Percentiles rank a stretch among this genome's conserved stretches.
Conservation (phyloP, 2,329 filamentous ascomycete genomes). For the Exophiala spinifera region DNA sequence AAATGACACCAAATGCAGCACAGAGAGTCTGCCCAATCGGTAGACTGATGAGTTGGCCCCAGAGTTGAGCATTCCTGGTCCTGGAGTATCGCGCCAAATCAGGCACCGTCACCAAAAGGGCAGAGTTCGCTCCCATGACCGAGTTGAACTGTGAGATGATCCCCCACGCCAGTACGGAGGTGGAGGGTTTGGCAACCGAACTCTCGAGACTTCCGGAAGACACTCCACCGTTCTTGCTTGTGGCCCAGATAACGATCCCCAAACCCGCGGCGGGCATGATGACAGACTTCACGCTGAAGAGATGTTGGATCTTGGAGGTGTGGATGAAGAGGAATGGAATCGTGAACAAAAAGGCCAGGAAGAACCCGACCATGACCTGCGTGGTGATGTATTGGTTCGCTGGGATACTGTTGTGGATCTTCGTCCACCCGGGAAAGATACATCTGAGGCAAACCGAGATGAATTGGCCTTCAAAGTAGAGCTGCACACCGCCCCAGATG, state of each 20-base stretch:
- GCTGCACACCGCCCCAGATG: conserved; percentile 36
- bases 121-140: conserved; percentile 38
- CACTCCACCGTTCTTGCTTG: conserved; percentile 29
- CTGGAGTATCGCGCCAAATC: conserved; percentile 39
- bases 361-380: conserved; percentile 29
- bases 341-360: conserved; percentile 30
- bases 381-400: conserved; percentile 30
- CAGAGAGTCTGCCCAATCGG: conserved; percentile 27
- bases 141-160: conserved; percentile 41
- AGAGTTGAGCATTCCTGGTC: conserved; percentile 34
- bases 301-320: conserved; percentile 36
- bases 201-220: conserved; percentile 8
- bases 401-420: conserved; percentile 30
- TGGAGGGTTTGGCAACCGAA: conserved; percentile 15
- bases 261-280: conserved; percentile 38
- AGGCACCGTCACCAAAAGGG: conserved; percentile 38
- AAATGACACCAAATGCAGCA: conserved; percentile 29
- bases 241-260: conserved; percentile 38
- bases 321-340: conserved; percentile 36
- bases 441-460: conserved; percentile 31
- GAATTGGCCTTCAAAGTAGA: conserved; percentile 28
- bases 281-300: conserved; percentile 39
- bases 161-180: conserved; percentile 37
- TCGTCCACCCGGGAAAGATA: conserved; percentile 30
- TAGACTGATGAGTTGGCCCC: conserved; percentile 30